Conservation (phyloP, 2,329 filamentous ascomycete species). For the Cercospora berteroae region DNA sequence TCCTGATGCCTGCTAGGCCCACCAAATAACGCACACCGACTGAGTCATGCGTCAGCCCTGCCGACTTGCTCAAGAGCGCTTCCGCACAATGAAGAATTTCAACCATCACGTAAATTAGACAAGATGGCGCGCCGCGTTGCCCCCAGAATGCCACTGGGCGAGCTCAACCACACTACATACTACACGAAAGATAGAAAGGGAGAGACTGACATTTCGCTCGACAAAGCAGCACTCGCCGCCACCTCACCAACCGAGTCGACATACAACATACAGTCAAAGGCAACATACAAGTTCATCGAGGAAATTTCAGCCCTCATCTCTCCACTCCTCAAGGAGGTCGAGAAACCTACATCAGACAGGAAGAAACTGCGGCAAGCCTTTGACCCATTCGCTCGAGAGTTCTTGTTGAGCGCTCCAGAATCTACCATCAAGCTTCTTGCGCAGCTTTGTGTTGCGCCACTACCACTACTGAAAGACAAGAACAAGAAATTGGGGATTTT, state of each 20-base stretch:
- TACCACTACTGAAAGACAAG: not conserved
- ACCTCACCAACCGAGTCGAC: not conserved
- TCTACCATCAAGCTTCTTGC: not conserved
- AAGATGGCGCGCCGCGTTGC: not conserved
- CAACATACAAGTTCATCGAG: not conserved
- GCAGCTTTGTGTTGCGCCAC: not conserved
- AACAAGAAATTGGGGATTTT: not conserved
- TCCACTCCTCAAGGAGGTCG: not conserved
- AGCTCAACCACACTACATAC: not conserved
- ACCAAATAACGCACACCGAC: not conserved
- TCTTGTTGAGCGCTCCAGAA: not conserved
- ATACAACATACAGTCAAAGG: not conserved
- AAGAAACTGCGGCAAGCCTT: not conserved
- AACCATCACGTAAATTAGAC: not conserved
- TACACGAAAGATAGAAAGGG: not conserved
- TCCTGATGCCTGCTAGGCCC: not conserved
- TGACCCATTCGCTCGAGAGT: not conserved
- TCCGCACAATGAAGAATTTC: not conserved
- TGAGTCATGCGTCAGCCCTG: not conserved
- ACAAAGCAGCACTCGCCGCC: not conserved
- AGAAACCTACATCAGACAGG: no score
- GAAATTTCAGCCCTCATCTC: not conserved
- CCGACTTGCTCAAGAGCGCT: not conserved
- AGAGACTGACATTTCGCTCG: not conserved
- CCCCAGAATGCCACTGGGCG: not conserved